Conservation (phyloP, 352 stramenopile species). For the Phytophthora tentaculata region DNA sequence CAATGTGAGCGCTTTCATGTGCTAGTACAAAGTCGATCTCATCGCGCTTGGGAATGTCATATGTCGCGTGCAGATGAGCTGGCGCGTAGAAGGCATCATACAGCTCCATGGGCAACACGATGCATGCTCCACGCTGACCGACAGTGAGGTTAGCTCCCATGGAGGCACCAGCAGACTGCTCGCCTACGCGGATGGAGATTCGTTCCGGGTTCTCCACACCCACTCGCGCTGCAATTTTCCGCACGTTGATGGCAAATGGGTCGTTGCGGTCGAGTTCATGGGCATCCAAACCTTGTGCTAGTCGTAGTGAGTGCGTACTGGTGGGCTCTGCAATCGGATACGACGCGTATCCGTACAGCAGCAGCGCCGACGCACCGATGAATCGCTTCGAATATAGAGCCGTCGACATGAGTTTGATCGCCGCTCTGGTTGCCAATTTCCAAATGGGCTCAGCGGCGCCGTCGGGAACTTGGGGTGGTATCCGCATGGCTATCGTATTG, state of each 20-base stretch:
- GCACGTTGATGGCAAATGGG: slow-evolving; percentile 70
- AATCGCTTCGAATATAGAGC: slow-evolving; percentile 42
- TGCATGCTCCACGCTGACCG: slow-evolving; percentile 54
- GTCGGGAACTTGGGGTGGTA: slow-evolving; percentile 12
- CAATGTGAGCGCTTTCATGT: slow-evolving; percentile 84
- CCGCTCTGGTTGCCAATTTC: slow-evolving; percentile 31
- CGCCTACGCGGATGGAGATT: slow-evolving; percentile 69
- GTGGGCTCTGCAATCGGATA: slow-evolving; percentile 71
- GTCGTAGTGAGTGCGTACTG: slow-evolving; percentile 58
- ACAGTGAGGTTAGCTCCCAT: slow-evolving; percentile 73
- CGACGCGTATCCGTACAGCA: slow-evolving; percentile 41
- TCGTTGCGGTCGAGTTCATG: slow-evolving; percentile 61
- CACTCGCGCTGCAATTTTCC: slow-evolving; percentile 60
- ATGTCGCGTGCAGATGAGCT: slow-evolving; percentile 46
- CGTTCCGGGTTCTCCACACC: slow-evolving; percentile 73
- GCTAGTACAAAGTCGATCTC: slow-evolving; percentile 88
- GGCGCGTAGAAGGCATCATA: slow-evolving; percentile 83
- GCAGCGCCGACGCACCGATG: slow-evolving; percentile 31
- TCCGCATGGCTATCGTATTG: slow-evolving; percentile 6
- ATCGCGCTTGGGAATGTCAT: slow-evolving; percentile 67
- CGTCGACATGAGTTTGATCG: slow-evolving; percentile 40
- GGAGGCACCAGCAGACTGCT: slow-evolving; percentile 66
- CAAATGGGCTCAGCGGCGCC: slow-evolving; percentile 30
- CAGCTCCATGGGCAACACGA: slow-evolving; percentile 80
- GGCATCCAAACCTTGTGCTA: slow-evolving; percentile 63